These are phyloP conservation scores for Rosa rugosa DNA, from an alignment of 306 rosid genomes.

Conservation along the genomic window DNA sequence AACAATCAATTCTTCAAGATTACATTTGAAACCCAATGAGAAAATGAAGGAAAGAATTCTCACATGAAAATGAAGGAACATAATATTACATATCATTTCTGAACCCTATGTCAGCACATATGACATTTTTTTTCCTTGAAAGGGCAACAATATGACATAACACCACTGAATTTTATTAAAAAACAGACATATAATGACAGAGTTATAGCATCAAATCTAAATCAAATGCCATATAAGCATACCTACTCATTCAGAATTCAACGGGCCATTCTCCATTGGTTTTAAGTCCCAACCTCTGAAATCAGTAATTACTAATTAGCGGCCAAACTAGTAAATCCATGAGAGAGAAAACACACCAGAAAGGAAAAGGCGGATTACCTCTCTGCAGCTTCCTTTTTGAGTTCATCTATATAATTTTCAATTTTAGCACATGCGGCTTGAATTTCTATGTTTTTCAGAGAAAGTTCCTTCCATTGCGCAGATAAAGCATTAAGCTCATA, in stretches of 20 bases:
- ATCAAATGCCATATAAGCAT: slow-evolving; percentile 10
- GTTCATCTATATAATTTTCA: slow-evolving; percentile 57
- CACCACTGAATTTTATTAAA: slow-evolving; percentile 2
- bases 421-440: slow-evolving; percentile 61
- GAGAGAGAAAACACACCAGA: slow-evolving; percentile 9
- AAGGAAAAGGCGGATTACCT: slow-evolving; percentile 39
- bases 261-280: slow-evolving; percentile 43
- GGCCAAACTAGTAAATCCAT: slow-evolving; percentile 12
- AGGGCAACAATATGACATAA: not conserved
- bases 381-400: slow-evolving; percentile 63
- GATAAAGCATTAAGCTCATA: slow-evolving; percentile 87
- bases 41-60: not conserved
- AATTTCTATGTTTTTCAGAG: slow-evolving; percentile 84
- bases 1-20: not conserved
- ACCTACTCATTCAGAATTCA: slow-evolving; percentile 45
- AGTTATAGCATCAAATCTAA: slow-evolving; percentile 14
- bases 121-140: no score
- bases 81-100: not conserved
- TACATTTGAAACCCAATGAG: not conserved
- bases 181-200: not conserved
- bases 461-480: slow-evolving; percentile 88
- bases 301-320: slow-evolving; percentile 22
- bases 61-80: not conserved
- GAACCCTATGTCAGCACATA: not conserved
- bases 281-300: slow-evolving; percentile 75